Evolutionary conservation across 192 early-diverging fungal species (phyloP).

Genomic region (Geosiphon pyriformis): DNA sequence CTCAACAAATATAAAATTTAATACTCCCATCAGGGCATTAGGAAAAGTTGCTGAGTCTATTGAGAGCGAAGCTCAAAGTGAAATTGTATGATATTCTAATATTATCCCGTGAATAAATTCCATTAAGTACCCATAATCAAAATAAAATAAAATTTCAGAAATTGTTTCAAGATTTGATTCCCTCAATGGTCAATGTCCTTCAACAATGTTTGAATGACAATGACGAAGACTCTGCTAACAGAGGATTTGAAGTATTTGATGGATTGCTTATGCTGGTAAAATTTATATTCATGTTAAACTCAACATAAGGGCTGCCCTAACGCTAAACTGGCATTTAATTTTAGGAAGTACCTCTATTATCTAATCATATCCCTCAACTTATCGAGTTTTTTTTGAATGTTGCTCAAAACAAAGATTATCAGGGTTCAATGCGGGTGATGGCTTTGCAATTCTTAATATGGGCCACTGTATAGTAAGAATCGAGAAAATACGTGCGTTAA

Average conservation of each 20-base stretch:
- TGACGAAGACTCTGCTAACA: slow-evolving; percentile 71
- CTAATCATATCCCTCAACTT: slow-evolving; percentile 71
- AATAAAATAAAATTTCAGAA: background rate
- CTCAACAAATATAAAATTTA: no score
- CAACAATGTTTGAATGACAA: slow-evolving; percentile 66
- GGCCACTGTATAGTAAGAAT: slow-evolving; percentile 66
- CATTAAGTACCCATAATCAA: background rate
- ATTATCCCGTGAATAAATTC: background rate
- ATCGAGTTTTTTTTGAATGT: slow-evolving; percentile 76
- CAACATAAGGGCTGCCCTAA: no score
- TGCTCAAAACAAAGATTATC: slow-evolving; percentile 62
- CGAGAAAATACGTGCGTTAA: background rate
- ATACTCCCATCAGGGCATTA: slow-evolving; percentile 43
- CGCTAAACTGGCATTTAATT: no score
- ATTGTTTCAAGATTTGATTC: slow-evolving; percentile 37
- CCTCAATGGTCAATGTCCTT: slow-evolving; percentile 80
- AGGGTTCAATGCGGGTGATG: slow-evolving; percentile 67
- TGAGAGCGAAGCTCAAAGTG: slow-evolving; percentile 60
- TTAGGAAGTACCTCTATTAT: slow-evolving; percentile 72
- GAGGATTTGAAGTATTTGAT: slow-evolving; percentile 88
- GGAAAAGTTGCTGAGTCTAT: slow-evolving; percentile 81
- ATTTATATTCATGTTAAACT: no score
- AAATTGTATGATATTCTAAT: slow-evolving; percentile 46
- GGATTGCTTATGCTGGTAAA: slow-evolving; percentile 61
- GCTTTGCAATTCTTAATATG: slow-evolving; percentile 80